Evolutionary conservation across 495 filamentous ascomycete species (phyloP).

Genomic region (Penicillium cinerascens): DNA sequence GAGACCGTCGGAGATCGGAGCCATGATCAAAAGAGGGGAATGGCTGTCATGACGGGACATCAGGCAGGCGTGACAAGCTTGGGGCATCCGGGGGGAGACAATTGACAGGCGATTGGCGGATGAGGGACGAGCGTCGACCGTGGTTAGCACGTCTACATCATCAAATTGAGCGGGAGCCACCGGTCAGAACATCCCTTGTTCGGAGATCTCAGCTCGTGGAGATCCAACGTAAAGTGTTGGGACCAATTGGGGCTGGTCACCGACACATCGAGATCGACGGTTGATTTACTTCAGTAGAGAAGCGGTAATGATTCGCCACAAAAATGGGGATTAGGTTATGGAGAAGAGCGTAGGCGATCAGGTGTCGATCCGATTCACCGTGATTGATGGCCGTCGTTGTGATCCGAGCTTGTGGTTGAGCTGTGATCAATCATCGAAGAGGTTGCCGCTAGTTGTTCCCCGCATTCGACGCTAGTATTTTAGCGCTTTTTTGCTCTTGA

Average conservation of each 20-base stretch:
- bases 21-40: not conserved
- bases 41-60: not conserved
- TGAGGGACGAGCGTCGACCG: not conserved
- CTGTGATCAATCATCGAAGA: slow-evolving; percentile 9
- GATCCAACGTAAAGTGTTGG: not conserved
- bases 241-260: not conserved
- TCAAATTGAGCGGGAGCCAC: not conserved
- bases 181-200: not conserved
- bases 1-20: not conserved
- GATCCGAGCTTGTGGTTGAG: slow-evolving; percentile 24
- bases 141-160: not conserved
- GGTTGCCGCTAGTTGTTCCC: slow-evolving; percentile 1
- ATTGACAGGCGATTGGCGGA: not conserved
- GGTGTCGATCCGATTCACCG: not conserved
- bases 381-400: not conserved
- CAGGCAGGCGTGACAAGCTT: slow-evolving; percentile 12
- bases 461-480: slow-evolving; percentile 12
- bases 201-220: not conserved
- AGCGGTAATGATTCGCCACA: not conserved
- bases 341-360: not conserved
- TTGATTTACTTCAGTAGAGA: not conserved
- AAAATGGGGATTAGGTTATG: not conserved
- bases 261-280: not conserved
- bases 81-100: slow-evolving; percentile 8
- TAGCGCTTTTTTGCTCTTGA: slow-evolving; percentile 6